Evolutionary conservation across 805 yeast genomes (phyloP).

Genomic region (Starmerella potacharoeniae): DNA sequence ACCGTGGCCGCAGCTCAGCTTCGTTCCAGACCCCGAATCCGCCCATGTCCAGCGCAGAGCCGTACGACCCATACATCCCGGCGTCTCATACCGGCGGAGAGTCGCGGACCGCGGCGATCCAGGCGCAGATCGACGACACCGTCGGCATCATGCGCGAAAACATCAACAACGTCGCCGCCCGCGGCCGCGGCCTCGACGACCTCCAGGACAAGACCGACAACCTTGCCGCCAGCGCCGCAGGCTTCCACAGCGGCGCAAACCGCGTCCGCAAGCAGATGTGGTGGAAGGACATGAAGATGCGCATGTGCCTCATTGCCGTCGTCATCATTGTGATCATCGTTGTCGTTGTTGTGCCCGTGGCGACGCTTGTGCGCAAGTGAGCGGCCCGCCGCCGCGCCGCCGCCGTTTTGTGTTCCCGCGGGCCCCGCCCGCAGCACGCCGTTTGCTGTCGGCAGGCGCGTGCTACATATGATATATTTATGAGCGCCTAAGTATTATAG

Average conservation of each 20-base stretch:
- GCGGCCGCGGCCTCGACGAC: slow-evolving; percentile 87
- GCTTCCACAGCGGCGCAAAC: slow-evolving; percentile 93
- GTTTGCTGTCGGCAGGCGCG: background rate
- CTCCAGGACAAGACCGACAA: slow-evolving; percentile 89
- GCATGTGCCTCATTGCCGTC: slow-evolving; percentile 73
- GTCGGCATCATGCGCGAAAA: slow-evolving; percentile 97
- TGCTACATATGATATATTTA: background rate
- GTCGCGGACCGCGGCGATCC: slow-evolving; percentile 63
- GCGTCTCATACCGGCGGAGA: slow-evolving; percentile 26
- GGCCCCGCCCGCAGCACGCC: background rate
- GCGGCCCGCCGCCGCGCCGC: background rate
- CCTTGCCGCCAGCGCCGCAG: slow-evolving; percentile 82
- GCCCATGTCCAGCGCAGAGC: slow-evolving; percentile 62
- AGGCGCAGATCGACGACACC: slow-evolving; percentile 89
- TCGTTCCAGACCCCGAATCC: background rate
- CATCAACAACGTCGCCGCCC: slow-evolving; percentile 86
- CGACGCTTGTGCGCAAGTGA: slow-evolving; percentile 53
- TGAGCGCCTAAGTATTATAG: background rate
- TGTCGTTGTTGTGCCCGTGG: slow-evolving; percentile 85
- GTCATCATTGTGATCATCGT: slow-evolving; percentile 68
- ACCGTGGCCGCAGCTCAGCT: background rate
- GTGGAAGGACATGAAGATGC: slow-evolving; percentile 97
- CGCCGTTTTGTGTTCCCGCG: background rate
- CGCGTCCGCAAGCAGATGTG: slow-evolving; percentile 97
- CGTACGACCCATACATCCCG: slow-evolving; percentile 77